Conservation (phyloP, 192 early-diverging fungal genomes). For the Coemansia sp. region DNA sequence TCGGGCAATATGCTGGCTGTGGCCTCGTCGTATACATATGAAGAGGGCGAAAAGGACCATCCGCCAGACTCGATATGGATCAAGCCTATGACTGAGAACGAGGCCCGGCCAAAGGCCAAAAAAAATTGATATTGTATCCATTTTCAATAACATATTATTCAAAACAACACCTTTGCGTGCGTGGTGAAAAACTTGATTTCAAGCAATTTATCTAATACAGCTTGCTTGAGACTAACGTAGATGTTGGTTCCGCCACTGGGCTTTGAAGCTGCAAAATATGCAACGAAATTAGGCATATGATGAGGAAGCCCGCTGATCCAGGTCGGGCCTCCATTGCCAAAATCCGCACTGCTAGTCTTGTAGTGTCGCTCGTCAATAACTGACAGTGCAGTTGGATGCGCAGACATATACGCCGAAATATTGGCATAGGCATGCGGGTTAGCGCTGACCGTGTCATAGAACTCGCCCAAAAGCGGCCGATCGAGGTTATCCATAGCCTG, state of each 20-base stretch:
- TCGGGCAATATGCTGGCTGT: conserved; percentile 81
- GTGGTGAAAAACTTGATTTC: conserved; percentile 19
- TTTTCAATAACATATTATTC: not conserved
- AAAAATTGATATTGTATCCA: conserved; percentile 9
- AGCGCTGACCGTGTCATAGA: conserved; percentile 15
- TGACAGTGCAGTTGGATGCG: conserved; percentile 6
- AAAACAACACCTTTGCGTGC: conserved; percentile 16
- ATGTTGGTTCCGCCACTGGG: conserved; percentile 13
- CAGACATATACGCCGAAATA: conserved; percentile 9
- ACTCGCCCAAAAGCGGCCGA: conserved; percentile 10
- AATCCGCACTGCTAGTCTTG: conserved; percentile 21
- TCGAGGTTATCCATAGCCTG: conserved; percentile 10
- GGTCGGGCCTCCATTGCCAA: conserved; percentile 36
- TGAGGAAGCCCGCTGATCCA: conserved; percentile 35
- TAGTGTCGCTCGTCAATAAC: conserved; percentile 36
- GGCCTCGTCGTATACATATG: conserved; percentile 91
- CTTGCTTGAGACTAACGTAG: conserved; percentile 18
- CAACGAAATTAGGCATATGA: conserved; percentile 40
- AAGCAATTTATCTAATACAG: conserved; percentile 7
- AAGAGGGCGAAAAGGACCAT: conserved; percentile 90
- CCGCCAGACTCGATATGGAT: conserved; percentile 80
- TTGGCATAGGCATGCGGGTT: conserved; percentile 18
- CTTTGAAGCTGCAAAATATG: conserved; percentile 13
- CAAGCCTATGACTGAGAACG: conserved; percentile 64
- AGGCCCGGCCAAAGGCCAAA: conserved; percentile 59